Percentiles rank a stretch among this genome's conserved stretches.
phyloP scores from a whole-genome alignment of 2,329 filamentous ascomycete genomes.

The Aspergillus unguis region DNA sequence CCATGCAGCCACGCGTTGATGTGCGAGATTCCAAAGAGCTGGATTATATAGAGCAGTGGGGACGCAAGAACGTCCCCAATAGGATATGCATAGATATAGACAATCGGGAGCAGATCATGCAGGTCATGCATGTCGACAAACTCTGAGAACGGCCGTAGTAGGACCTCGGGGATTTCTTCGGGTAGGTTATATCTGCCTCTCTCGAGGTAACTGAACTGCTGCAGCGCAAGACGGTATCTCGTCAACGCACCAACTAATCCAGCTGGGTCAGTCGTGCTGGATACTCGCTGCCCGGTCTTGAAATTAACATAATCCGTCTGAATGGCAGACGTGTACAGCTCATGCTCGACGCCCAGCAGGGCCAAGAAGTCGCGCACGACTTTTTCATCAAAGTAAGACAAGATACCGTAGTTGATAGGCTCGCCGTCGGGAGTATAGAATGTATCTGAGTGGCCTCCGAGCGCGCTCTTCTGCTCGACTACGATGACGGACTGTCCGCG shows the following conservation, averaged over 20 bases:
- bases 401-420: conserved; percentile 33
- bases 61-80: conserved; percentile 14
- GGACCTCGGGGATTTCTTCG: conserved; percentile 20
- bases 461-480: conserved; percentile 32
- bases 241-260: neutral
- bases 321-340: conserved; percentile 12
- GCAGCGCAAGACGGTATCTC: conserved; percentile 12
- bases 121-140: conserved; percentile 17
- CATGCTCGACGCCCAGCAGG: conserved; percentile 25
- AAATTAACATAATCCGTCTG: conserved; percentile 32
- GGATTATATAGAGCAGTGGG: conserved; percentile 10
- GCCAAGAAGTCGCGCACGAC: conserved; percentile 28
- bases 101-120: conserved; percentile 2
- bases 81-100: conserved; percentile 12
- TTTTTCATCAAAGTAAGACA: conserved; percentile 32
- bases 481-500: conserved; percentile 31
- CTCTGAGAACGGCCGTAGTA: conserved; percentile 17
- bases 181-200: conserved; percentile 38
- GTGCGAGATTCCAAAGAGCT: conserved; percentile 13
- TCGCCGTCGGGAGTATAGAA: conserved; percentile 28
- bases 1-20: conserved; percentile 18
- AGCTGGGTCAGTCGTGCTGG: neutral
- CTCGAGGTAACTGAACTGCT: conserved; percentile 12
- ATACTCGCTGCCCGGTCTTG: conserved; percentile 10
- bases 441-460: conserved; percentile 36